Evolutionary conservation across 1,284 basidiomycete genomes (phyloP).

Genomic region (Fomitopsis pinicola): DNA sequence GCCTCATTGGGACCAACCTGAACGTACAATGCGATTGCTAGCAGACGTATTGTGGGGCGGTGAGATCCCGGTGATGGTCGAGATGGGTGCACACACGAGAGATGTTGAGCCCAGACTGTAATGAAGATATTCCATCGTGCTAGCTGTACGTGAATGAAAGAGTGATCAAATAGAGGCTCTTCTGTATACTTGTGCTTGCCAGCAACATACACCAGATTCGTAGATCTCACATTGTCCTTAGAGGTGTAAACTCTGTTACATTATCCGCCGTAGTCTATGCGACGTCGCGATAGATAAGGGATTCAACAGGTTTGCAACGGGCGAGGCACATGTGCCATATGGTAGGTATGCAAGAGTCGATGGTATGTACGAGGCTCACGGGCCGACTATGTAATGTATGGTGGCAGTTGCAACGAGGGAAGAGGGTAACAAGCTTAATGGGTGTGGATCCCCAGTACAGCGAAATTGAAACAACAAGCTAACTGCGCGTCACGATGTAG

Average conservation of each 20-base stretch:
- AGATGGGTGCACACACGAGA: not conserved
- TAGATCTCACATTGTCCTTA: no score
- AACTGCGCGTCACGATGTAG: not conserved
- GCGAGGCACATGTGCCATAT: not conserved
- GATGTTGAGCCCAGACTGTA: not conserved
- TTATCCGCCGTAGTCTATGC: not conserved
- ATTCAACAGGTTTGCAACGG: not conserved
- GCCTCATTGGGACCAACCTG: constrained; percentile 9
- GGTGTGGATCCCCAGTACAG: not conserved
- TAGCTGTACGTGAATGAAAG: no score
- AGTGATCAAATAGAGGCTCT: no score
- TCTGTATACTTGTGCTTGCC: no score
- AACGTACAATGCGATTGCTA: constrained; percentile 2
- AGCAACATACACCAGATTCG: no score
- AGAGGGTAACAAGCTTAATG: not conserved
- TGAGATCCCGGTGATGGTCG: not conserved
- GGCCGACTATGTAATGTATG: not conserved
- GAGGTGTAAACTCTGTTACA: no score
- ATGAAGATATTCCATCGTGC: no score
- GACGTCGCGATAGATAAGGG: not conserved
- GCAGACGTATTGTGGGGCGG: not conserved
- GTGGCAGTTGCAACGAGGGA: not conserved
- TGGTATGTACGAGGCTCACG: not conserved
- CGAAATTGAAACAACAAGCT: not conserved
- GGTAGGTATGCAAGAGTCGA: not conserved